phyloP scores from a whole-genome alignment of 306 rosid genomes.

The Trichosanthes cucumerina region DNA sequence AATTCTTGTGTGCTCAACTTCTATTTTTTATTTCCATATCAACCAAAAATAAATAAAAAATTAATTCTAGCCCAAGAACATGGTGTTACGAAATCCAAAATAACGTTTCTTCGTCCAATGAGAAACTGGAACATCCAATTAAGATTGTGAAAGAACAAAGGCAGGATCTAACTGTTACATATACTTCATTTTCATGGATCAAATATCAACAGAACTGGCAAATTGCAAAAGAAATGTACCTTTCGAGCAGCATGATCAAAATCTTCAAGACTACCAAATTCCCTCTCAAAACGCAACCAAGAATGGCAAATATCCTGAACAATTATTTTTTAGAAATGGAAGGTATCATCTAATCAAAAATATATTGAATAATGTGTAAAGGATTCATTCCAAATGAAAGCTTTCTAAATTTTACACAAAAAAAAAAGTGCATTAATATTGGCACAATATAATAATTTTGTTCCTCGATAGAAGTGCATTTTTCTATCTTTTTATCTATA shows the following conservation, averaged over 20 bases:
- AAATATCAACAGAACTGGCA: background rate
- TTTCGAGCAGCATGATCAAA: slow-evolving; percentile 61
- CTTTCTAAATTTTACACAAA: background rate
- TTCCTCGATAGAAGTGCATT: background rate
- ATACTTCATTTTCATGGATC: background rate
- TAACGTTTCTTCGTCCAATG: background rate
- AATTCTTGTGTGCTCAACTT: background rate
- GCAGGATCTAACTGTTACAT: background rate
- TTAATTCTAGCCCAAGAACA: background rate
- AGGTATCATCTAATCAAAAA: slow-evolving; percentile 64
- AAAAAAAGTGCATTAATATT: background rate
- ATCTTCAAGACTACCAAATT: slow-evolving; percentile 71
- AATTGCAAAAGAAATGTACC: slow-evolving; percentile 33
- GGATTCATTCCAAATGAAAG: background rate
- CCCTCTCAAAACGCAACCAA: slow-evolving; percentile 92
- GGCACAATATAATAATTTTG: background rate
- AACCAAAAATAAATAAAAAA: no score
- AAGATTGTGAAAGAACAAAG: background rate
- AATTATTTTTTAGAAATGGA: slow-evolving; percentile 58
- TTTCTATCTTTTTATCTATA: no score
- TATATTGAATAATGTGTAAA: slow-evolving; percentile 17
- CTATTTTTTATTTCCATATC: background rate
- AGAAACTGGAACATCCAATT: background rate
- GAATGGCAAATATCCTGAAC: slow-evolving; percentile 93
- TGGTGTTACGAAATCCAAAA: background rate